Conservation (phyloP, 495 filamentous ascomycete species). For the Terfezia boudieri region DNA sequence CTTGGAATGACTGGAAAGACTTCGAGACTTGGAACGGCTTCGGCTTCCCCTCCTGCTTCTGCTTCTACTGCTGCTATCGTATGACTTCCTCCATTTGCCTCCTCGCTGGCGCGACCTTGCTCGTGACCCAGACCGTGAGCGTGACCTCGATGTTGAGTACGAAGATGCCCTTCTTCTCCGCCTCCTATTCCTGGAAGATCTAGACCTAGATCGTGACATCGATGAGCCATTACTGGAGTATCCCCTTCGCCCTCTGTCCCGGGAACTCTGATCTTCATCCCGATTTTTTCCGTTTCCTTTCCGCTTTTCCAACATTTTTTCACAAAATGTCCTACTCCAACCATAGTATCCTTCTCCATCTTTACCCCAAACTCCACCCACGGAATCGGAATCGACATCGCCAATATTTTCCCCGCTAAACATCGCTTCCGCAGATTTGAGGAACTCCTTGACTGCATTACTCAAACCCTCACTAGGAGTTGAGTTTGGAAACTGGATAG, state of each 20-base stretch:
- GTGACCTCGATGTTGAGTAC: neutral
- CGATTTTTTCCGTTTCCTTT: conserved; percentile 16
- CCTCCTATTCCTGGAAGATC: neutral
- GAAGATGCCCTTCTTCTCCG: neutral
- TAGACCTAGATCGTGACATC: neutral
- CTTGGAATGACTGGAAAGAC: no score
- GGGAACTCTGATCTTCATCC: neutral
- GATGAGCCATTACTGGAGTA: neutral
- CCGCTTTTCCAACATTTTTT: conserved; percentile 48
- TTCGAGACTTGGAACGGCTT: no score
- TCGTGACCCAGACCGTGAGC: neutral
- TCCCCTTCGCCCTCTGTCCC: neutral
- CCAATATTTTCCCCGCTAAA: conserved; percentile 24
- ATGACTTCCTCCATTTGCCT: neutral
- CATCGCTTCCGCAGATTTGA: conserved; percentile 44
- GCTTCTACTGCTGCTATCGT: neutral
- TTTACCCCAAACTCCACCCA: conserved; percentile 37
- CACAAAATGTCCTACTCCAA: conserved; percentile 62
- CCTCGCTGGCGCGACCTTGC: neutral
- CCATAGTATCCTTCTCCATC: conserved; percentile 63
- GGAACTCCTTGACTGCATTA: conserved; percentile 40
- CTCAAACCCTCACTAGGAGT: conserved; percentile 46
- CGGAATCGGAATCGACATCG: conserved; percentile 38
- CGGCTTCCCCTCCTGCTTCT: no score
- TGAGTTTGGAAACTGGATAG: conserved; percentile 48